These are phyloP conservation scores for Plasmodium fragile DNA, from an alignment of 169 alveolate species.

Conservation along the genomic window DNA sequence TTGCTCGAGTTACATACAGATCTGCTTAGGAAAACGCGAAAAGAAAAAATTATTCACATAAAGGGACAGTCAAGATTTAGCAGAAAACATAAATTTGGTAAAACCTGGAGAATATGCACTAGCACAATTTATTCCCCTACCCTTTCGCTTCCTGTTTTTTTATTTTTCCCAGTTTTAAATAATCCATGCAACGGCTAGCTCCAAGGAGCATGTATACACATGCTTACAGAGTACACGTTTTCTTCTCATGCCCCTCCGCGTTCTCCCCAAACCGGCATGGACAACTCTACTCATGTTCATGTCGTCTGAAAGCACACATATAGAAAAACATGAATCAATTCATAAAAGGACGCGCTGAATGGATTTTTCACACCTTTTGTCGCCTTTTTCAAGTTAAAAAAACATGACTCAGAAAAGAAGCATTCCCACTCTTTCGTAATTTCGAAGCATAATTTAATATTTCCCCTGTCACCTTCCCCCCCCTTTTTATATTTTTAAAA, in stretches of 20 bases:
- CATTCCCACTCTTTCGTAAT: background rate
- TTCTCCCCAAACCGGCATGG: background rate
- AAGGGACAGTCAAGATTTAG: background rate
- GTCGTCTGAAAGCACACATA: background rate
- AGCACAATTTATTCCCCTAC: background rate
- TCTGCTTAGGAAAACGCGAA: background rate
- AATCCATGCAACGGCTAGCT: background rate
- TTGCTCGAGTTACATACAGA: background rate
- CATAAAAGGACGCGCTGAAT: background rate
- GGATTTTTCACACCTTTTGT: constrained; percentile 12
- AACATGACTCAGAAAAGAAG: background rate
- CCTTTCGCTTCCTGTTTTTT: background rate
- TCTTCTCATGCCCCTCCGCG: background rate
- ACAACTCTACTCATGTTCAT: background rate
- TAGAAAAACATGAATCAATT: constrained; percentile 22
- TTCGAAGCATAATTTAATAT: background rate
- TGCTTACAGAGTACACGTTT: background rate
- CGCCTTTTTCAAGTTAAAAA: constrained; percentile 32
- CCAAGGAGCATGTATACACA: background rate
- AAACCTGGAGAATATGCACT: constrained; percentile 3
- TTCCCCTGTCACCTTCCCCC: background rate
- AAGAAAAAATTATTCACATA: background rate
- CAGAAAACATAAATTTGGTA: background rate
- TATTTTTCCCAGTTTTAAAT: background rate
- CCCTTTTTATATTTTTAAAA: background rate